phyloP scores from a whole-genome alignment of 106 monocot genomes.

The Posidonia australis region DNA sequence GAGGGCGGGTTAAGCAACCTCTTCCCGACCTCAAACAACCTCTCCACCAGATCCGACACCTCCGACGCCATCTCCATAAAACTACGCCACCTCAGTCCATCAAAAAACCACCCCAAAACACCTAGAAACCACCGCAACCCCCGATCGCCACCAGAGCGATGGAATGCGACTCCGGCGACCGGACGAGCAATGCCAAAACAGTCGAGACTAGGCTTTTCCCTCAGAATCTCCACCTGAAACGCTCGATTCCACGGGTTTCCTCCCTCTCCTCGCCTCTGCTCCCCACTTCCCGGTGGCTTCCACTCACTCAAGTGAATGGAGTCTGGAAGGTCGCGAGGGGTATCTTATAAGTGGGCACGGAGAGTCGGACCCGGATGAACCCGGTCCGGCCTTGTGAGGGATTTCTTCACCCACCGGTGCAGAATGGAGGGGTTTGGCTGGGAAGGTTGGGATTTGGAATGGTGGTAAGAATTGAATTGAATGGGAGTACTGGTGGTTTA shows the following conservation, averaged over 20 bases:
- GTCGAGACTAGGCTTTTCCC: background rate
- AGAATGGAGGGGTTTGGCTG: too few species aligned
- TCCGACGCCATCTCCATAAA: conserved; percentile 7
- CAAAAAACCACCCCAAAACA: background rate
- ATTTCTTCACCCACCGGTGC: too few species aligned
- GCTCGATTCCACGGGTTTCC: background rate
- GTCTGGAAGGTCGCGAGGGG: too few species aligned
- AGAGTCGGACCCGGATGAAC: too few species aligned
- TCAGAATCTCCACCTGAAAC: background rate
- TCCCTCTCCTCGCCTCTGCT: too few species aligned
- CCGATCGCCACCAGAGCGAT: background rate
- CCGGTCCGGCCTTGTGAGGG: too few species aligned
- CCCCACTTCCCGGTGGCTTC: too few species aligned
- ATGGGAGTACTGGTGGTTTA: too few species aligned
- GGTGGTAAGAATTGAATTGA: too few species aligned
- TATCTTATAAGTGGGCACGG: too few species aligned
- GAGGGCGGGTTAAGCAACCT: conserved; percentile 6
- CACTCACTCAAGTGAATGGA: too few species aligned
- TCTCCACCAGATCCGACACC: conserved; percentile 6
- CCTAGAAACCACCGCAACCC: background rate
- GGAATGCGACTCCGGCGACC: background rate
- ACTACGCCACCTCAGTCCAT: background rate
- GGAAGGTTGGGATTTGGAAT: too few species aligned
- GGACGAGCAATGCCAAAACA: background rate
- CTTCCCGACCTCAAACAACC: conserved; percentile 7